Evolutionary conservation across 192 early-diverging fungal genomes (phyloP), one percentile per base, ranked within the genome.

Genomic region (Rhizoclosmatium globosum): DNA sequence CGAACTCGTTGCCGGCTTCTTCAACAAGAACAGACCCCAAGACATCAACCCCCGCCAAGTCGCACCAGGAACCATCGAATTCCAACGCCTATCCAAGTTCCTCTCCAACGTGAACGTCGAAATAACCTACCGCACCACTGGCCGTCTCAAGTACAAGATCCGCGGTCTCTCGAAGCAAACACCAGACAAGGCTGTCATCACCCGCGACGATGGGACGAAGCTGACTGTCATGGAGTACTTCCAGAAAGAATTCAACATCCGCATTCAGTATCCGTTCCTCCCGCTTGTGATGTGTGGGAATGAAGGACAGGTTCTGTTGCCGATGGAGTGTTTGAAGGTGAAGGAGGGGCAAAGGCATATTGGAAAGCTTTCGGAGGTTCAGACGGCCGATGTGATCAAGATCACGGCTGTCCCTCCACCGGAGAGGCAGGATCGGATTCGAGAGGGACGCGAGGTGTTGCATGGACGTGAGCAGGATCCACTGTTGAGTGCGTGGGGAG

Each of bases 211-310:
- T 19, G 21, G n/a, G 2, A 62, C 39, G 1, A 73, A 13, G 47
- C 19, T 79, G 43, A 43, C 59, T 0, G 78, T 79, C 23, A 17
- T 4, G 15, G 46, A 73, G 39, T 96, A 94, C 62, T 66, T 80
- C 38, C 79, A 86, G 45, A 50, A 62, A 15, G 47, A 74, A 4
- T 74, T 48, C 61, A 74, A 74, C 57, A 17, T 74, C 19, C 3
- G 44, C 1, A 43, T 74, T 2, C 56, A 62, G 46, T 74, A 43
- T 38, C 72, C 72, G 38, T 43, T 48, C 3, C 38, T 74, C 3
- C 72, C 57, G 31, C 23, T 74, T 44, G 56, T 74, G 2, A 59
- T 43, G 72, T 74, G 59, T 48, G 60, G 72, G 13, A 62, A 64
- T 45, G 58, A 75, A 1, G 67, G 67, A 13, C 53, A 81, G 47